Evolutionary conservation across 768 basidiomycete genomes (phyloP), one percentile per base, ranked within the genome.

Genomic region (Kwoniella mangroviensis): DNA sequence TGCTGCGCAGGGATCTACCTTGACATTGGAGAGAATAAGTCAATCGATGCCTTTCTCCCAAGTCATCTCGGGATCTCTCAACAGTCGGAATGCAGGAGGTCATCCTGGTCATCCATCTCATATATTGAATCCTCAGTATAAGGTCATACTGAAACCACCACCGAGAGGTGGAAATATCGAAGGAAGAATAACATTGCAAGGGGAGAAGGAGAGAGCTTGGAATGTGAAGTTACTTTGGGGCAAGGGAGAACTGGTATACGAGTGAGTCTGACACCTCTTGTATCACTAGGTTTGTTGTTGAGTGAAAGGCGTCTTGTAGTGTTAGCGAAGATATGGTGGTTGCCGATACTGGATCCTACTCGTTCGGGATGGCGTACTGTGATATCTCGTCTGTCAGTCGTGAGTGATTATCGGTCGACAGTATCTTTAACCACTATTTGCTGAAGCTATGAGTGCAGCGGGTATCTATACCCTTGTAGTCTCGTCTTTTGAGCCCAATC

Each of bases 91-190:
- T 34, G 88, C 92, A 0, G 96, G 96, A 0, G 96, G 96, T 1
- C 95, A 94, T 77, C 88, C 89, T 66, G 88, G 88, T 4, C 86
- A 89, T 73, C 88, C 92, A 0, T 90, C 91, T 0, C 97, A 91
- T 82, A 91, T 96, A 89, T 82, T 88, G 59, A 98, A 98, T 78
- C 95, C 95, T 0, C 93, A 97, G 78, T 98, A 92, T 82, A 86
- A 87, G 65, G 84, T 98, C 15, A 86, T 83, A 7, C 83, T 96
- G 21, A 84, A 86, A 63, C 84, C 87, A 4, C 12, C 65, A 12
- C 71, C 21, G 19, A 13, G 65, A 51, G 69, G 42, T 24, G 61
- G 34, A 54, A 19, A 60, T 12, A 40, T 65, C 22, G n/a, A 66
- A 12, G 26, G 89, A 86, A 74, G 84, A 86, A 7, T 91, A 41